A percentile compares a stretch with the other conserved stretches of the same genome.
These are phyloP conservation scores for Pichia insulana DNA, from an alignment of 805 yeast genomes.

Conservation along the genomic window DNA sequence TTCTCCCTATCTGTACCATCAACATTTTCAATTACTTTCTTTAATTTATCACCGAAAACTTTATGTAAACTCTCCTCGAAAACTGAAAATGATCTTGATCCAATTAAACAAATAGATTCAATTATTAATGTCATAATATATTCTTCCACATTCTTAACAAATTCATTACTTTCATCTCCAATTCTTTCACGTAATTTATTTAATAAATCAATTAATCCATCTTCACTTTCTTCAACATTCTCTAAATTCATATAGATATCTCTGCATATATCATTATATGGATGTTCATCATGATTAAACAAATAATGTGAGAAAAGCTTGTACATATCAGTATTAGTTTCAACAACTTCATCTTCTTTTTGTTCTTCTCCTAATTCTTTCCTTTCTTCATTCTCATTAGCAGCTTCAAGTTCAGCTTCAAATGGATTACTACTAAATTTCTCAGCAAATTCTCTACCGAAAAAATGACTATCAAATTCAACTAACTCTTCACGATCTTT, in stretches of 20 bases:
- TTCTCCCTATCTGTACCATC: conserved; percentile 22
- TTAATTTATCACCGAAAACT: conserved; percentile 22
- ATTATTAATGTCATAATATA: conserved; percentile 53
- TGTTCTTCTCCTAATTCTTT: conserved; percentile 7
- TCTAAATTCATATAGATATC: conserved; percentile 27
- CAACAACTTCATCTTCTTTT: conserved; percentile 13
- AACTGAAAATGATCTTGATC: conserved; percentile 81
- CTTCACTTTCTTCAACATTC: conserved; percentile 20
- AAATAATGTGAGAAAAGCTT: conserved; percentile 27
- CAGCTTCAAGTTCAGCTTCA: neutral
- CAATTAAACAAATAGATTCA: conserved; percentile 71
- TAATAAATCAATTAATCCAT: conserved; percentile 23
- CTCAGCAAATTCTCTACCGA: conserved; percentile 24
- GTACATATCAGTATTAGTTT: conserved; percentile 21
- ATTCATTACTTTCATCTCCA: conserved; percentile 7
- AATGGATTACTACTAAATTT: conserved; percentile 11
- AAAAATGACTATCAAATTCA: conserved; percentile 29
- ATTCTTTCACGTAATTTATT: conserved; percentile 17
- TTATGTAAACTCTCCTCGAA: conserved; percentile 42
- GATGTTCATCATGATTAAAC: conserved; percentile 28
- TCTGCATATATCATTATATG: conserved; percentile 26
- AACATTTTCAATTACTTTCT: conserved; percentile 17
- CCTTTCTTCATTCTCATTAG: neutral
- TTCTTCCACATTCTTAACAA: conserved; percentile 24
- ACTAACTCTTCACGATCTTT: conserved; percentile 28